These are phyloP conservation scores for Kwoniella sp. DNA, from an alignment of 768 basidiomycete species.

Conservation along the genomic window DNA sequence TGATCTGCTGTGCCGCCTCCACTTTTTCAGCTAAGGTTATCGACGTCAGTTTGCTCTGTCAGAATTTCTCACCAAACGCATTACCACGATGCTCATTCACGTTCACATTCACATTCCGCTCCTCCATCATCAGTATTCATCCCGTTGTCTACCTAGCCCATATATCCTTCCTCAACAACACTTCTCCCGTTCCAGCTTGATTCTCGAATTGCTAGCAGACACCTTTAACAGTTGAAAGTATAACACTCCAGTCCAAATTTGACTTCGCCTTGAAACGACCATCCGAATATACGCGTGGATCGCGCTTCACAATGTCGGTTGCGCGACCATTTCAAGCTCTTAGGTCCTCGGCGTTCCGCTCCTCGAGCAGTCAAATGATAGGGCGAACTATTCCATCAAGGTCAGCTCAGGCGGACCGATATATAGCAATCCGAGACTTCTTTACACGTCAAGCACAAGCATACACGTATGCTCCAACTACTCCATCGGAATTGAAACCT, in stretches of 20 bases:
- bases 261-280: no score
- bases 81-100: no score
- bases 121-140: neutral
- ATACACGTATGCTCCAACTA: neutral
- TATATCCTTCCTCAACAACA: no score
- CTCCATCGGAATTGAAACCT: neutral
- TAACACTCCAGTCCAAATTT: no score
- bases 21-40: neutral
- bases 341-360: conserved; percentile 11
- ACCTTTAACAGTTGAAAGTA: neutral
- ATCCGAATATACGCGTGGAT: no score
- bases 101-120: conserved; percentile 3
- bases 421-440: conserved; percentile 44
- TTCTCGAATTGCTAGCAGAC: no score
- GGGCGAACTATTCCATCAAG: conserved; percentile 8
- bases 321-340: conserved; percentile 18
- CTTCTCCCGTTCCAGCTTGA: no score
- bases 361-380: neutral
- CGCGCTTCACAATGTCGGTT: conserved; percentile 21
- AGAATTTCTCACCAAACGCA: conserved; percentile 1
- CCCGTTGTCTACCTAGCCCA: no score
- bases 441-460: conserved; percentile 49
- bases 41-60: conserved; percentile 2
- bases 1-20: conserved; percentile 2
- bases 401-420: conserved; percentile 38